Conservation (phyloP, 2,329 filamentous ascomycete species). For the Penicillium italicum region DNA sequence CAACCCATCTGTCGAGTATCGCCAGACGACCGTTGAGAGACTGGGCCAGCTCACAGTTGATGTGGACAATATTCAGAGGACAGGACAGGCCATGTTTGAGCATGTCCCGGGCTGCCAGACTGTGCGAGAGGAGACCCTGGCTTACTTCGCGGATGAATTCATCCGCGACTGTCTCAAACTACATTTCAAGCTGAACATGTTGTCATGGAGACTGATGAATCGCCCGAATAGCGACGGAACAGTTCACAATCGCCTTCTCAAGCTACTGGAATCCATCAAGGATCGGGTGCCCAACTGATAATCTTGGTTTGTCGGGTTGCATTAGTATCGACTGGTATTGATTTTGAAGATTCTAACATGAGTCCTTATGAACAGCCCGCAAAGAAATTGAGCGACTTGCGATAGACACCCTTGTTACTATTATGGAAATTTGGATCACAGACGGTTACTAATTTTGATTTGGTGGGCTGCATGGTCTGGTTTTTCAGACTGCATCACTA, state of each 20-base stretch:
- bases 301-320: not conserved
- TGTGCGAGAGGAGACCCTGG: not conserved
- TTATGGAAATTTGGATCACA: not conserved
- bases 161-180: not conserved
- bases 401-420: not conserved
- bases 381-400: not conserved
- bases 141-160: not conserved
- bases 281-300: not conserved
- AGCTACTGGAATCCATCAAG: accelerated
- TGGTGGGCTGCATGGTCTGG: not conserved
- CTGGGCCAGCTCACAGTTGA: not conserved
- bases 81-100: not conserved
- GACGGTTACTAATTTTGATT: not conserved
- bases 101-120: not conserved
- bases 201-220: not conserved
- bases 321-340: not conserved
- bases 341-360: not conserved
- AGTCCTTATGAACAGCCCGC: not conserved
- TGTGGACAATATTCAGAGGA: not conserved
- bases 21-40: not conserved
- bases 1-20: not conserved
- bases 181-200: not conserved
- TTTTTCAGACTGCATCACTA: too few relatives aligned
- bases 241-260: not conserved
- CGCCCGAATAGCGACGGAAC: too few relatives aligned